A percentile compares a stretch with the other conserved stretches of the same genome.
These are phyloP conservation scores for Fusarium sterilihyphosum DNA, from an alignment of 2,329 filamentous ascomycete genomes.

Conservation along the genomic window DNA sequence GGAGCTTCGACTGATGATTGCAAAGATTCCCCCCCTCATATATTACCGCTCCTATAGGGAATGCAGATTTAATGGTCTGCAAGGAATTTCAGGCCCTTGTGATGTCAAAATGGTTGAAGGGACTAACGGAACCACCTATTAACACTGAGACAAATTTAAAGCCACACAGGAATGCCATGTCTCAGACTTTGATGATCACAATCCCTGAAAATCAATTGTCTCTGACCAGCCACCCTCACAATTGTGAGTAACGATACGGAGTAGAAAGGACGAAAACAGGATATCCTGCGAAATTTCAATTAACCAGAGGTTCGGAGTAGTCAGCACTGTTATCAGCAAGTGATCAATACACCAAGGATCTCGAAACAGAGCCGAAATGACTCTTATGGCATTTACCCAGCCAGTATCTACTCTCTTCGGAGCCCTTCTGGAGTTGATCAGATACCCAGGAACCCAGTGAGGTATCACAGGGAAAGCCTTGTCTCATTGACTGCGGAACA, in stretches of 20 bases:
- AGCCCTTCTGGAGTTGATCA: not conserved
- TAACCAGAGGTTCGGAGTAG: not conserved
- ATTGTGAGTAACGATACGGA: not conserved
- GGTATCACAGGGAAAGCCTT: slow-evolving; percentile 7
- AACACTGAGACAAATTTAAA: slow-evolving; percentile 9
- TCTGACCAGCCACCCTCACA: slow-evolving; percentile 9
- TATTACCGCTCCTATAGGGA: not conserved
- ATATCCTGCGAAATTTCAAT: not conserved
- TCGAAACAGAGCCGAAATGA: slow-evolving; percentile 35
- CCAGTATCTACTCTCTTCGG: not conserved
- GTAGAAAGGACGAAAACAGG: not conserved
- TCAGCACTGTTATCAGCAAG: not conserved
- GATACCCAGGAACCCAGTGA: not conserved
- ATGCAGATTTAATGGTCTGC: slow-evolving; percentile 1
- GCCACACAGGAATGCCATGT: slow-evolving; percentile 8
- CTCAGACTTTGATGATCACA: slow-evolving; percentile 1
- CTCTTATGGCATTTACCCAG: not conserved
- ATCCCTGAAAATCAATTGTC: not conserved
- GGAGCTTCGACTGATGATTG: not conserved
- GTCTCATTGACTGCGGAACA: slow-evolving; percentile 23
- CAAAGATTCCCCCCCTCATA: too few relatives aligned
- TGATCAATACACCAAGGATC: not conserved
- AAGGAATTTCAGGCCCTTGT: not conserved
- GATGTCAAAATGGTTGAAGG: not conserved
- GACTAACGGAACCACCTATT: not conserved